These are phyloP conservation scores for Fusarium vanettenii DNA, from an alignment of 2,329 filamentous ascomycete species.

Conservation along the genomic window DNA sequence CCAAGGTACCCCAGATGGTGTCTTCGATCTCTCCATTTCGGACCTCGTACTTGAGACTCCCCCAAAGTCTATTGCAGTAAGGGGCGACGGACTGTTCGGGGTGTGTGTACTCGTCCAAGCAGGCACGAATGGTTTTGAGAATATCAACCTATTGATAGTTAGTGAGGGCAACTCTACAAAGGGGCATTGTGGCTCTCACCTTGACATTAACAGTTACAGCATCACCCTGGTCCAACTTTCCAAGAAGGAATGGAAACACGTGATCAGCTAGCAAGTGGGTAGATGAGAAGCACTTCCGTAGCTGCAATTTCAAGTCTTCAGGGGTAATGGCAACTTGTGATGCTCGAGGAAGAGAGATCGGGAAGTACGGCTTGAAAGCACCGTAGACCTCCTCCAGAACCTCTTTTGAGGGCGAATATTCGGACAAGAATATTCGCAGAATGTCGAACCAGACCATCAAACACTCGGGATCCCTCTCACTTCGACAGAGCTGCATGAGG, in stretches of 20 bases:
- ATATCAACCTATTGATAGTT: slow-evolving; percentile 60
- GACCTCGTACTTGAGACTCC: slow-evolving; percentile 72
- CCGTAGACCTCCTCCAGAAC: slow-evolving; percentile 64
- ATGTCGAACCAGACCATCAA: slow-evolving; percentile 69
- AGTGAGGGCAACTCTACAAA: not conserved
- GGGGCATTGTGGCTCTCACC: slow-evolving; percentile 42
- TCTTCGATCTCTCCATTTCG: slow-evolving; percentile 70
- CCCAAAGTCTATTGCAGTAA: slow-evolving; percentile 64
- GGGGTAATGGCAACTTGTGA: slow-evolving; percentile 65
- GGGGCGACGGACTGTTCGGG: slow-evolving; percentile 61
- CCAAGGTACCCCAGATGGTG: slow-evolving; percentile 66
- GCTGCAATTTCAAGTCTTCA: slow-evolving; percentile 64
- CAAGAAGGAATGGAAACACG: slow-evolving; percentile 65
- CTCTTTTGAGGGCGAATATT: slow-evolving; percentile 58
- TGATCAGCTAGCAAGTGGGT: slow-evolving; percentile 58
- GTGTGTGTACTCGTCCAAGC: slow-evolving; percentile 61
- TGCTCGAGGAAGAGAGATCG: slow-evolving; percentile 65
- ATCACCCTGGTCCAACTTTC: slow-evolving; percentile 69
- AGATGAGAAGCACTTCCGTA: slow-evolving; percentile 66
- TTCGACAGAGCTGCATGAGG: slow-evolving; percentile 63
- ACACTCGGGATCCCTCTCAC: slow-evolving; percentile 68
- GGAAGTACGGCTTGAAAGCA: slow-evolving; percentile 70
- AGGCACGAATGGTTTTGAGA: slow-evolving; percentile 65
- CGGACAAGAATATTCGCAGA: slow-evolving; percentile 56
- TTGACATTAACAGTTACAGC: slow-evolving; percentile 69